phyloP scores from a whole-genome alignment of 805 yeast genomes.

The Saturnispora hagleri region DNA sequence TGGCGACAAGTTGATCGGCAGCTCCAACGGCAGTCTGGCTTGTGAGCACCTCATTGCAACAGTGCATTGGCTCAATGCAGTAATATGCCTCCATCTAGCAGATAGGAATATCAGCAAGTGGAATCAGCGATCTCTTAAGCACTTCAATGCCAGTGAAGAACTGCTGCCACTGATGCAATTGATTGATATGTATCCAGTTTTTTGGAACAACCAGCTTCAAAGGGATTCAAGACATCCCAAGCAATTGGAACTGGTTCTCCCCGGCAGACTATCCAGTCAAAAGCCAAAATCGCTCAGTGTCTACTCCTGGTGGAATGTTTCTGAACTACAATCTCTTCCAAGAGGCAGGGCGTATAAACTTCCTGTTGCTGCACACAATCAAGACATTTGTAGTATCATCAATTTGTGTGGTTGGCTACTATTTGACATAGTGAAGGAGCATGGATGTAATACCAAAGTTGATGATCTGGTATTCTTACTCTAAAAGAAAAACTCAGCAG shows the following conservation, averaged over 20 bases:
- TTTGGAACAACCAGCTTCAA: slow-evolving; percentile 5
- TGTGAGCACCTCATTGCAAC: neutral
- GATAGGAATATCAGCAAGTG: neutral
- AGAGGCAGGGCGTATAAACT: slow-evolving; percentile 5
- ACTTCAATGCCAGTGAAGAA: neutral
- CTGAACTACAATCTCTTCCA: neutral
- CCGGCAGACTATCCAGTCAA: slow-evolving; percentile 2
- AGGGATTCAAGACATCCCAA: neutral
- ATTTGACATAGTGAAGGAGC: slow-evolving; percentile 4
- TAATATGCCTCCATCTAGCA: neutral
- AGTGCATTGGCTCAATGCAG: neutral
- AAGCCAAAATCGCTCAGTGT: neutral
- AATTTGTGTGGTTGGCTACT: slow-evolving; percentile 2
- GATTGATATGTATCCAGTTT: slow-evolving; percentile 3
- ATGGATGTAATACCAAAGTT: slow-evolving; percentile 2
- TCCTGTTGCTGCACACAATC: slow-evolving; percentile 1
- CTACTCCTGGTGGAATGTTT: slow-evolving; percentile 3
- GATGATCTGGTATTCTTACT: slow-evolving; percentile 1
- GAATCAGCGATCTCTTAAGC: neutral
- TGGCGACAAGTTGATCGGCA: neutral
- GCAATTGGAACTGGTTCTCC: slow-evolving; percentile 1
- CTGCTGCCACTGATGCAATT: slow-evolving; percentile 1
- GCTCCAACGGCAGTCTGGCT: neutral
- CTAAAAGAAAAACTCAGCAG: neutral
- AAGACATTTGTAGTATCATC: neutral